Base-by-base conservation (phyloP, 139 green algal species). In the Closterium sp. region DNA sequence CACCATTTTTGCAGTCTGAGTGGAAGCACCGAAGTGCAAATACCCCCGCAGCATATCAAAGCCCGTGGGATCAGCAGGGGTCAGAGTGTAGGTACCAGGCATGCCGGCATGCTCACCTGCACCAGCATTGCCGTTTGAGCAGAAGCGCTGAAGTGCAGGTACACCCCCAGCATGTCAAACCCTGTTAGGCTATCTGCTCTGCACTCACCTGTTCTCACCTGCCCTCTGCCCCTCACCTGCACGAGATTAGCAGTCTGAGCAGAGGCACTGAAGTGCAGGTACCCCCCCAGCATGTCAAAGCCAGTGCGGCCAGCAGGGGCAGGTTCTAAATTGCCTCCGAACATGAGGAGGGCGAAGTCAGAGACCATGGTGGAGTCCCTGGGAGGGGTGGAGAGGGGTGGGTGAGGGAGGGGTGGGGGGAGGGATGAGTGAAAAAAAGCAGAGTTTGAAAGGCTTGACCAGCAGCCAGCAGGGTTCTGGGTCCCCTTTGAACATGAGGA, bases 401-500 rank as follows among this genome's bases (percentile, higher is more conserved):
- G n/a, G n/a, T n/a, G 3, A 3, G 2, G 32, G 32, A 24, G 73
- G 2, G 22, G 86, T 19, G 28, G 2, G 30, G 30, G 86, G 17
- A 38, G 1, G 3, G 30, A 28, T 17, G 28, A 2, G 29, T 10
- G 86, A 11, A 10, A 24, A 38, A n/a, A n/a, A n/a, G n/a, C n/a
- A n/a, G n/a, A n/a, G n/a, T 38, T 38, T 2, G 32, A 2, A 38
- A 3, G 32, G 3, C 2, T 38, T 38, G 2, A 2, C 3, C 32
- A 7, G 2, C 32, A 38, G 32, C 32, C 32, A 38, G 32, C 32
- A 38, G 32, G 32, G 32, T 38, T 3, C 32, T 3, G 95, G 93
- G n/a, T 91, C 45, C 2, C 95, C 95, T n/a, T 94, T 92, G 86
- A 96, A 95, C 22, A 96, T 70, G 19, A 95, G 90, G 2, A 96